Conservation (phyloP, 140 eudicot species). For the Flaveria floridana region DNA sequence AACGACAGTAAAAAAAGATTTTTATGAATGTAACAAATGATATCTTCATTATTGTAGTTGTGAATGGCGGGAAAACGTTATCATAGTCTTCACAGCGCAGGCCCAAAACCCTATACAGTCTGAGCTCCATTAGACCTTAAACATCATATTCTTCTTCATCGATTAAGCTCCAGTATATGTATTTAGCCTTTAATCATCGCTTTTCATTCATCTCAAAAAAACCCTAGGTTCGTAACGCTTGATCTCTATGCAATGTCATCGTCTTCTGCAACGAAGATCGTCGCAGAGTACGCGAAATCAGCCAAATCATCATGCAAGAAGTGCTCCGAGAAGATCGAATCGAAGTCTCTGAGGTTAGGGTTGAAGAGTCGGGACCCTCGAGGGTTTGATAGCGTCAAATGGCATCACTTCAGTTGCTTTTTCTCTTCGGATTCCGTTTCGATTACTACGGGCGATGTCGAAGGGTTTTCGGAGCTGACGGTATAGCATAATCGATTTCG, state of each 20-base stretch:
- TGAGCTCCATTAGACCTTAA: neutral
- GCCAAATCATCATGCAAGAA: constrained; percentile 73
- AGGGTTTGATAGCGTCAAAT: constrained; percentile 70
- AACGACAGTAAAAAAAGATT: too few species aligned
- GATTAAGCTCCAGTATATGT: constrained; percentile 21
- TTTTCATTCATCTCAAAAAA: constrained; percentile 20
- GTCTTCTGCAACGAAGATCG: constrained; percentile 34
- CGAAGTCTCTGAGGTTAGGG: constrained; percentile 62
- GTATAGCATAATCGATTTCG: constrained; percentile 24
- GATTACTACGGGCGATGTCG: constrained; percentile 37
- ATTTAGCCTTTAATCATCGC: constrained; percentile 13
- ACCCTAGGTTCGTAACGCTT: constrained; percentile 31
- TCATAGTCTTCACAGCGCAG: neutral
- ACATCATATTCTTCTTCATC: neutral
- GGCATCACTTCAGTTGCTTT: constrained; percentile 79
- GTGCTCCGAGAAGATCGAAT: constrained; percentile 53
- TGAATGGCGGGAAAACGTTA: constrained; percentile 27
- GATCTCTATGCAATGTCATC: constrained; percentile 33
- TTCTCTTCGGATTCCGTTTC: constrained; percentile 39
- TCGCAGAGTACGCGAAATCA: constrained; percentile 92
- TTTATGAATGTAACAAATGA: too few species aligned
- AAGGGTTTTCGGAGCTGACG: constrained; percentile 66
- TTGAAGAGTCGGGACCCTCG: constrained; percentile 52
- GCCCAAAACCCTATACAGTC: constrained; percentile 19
- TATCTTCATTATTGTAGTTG: neutral